These are phyloP conservation scores for Podila epicladia DNA, from an alignment of 192 early-diverging fungal species.

Conservation along the genomic window DNA sequence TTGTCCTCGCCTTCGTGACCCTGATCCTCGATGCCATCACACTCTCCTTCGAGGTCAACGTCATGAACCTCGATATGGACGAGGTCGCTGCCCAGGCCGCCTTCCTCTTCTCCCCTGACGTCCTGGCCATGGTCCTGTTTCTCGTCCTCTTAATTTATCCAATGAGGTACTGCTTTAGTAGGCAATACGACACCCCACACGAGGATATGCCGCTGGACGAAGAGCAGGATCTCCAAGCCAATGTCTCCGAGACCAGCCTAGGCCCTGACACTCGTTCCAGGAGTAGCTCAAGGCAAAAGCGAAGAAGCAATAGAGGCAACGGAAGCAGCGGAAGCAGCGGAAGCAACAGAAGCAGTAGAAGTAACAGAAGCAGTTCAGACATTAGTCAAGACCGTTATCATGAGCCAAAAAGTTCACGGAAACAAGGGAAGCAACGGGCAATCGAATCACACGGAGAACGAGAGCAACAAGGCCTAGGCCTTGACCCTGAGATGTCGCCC, in stretches of 20 bases:
- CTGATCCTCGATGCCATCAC: slow-evolving; percentile 48
- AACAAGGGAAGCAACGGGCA: too few relatives aligned
- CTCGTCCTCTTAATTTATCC: slow-evolving; percentile 16
- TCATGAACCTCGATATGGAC: slow-evolving; percentile 17
- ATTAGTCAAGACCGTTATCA: background rate
- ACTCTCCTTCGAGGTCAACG: slow-evolving; percentile 34
- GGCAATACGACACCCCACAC: too few relatives aligned
- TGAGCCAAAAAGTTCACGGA: background rate
- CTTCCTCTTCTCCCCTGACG: slow-evolving; percentile 17
- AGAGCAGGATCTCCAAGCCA: too few relatives aligned
- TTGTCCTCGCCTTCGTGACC: slow-evolving; percentile 12
- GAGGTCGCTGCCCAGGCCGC: slow-evolving; percentile 16
- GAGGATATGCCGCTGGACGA: background rate
- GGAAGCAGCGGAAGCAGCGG: background rate
- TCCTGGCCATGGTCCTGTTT: slow-evolving; percentile 23
- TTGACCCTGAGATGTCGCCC: too few relatives aligned
- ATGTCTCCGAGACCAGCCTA: too few relatives aligned
- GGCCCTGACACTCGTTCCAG: too few relatives aligned
- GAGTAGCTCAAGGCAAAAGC: background rate
- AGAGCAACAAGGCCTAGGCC: too few relatives aligned
- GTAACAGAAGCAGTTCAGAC: background rate
- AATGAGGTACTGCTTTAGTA: background rate
- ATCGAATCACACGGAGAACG: too few relatives aligned
- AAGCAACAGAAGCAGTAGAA: background rate
- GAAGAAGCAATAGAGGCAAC: background rate